A percentile compares a stretch with the other conserved stretches of the same genome.
Conservation (phyloP, 345 rosid genomes). For the Syzygium oleosum region DNA sequence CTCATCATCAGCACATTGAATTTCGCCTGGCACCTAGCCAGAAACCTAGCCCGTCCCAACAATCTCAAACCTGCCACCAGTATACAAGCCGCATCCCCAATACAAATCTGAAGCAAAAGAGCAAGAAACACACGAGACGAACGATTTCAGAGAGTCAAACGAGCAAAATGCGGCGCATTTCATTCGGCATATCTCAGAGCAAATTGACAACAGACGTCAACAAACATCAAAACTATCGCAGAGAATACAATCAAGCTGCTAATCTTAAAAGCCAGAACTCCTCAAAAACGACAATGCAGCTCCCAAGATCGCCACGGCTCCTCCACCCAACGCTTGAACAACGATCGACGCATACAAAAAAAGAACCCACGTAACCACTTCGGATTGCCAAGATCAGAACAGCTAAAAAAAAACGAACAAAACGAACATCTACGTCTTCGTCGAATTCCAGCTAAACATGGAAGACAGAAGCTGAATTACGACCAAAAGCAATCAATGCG, state of each 20-base stretch:
- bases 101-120: background rate
- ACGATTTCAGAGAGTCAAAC: background rate
- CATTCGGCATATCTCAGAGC: background rate
- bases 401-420: background rate
- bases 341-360: background rate
- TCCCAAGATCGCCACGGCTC: background rate
- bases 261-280: background rate
- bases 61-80: background rate
- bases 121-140: background rate
- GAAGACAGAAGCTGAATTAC: background rate
- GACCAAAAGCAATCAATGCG: background rate
- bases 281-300: slow-evolving; percentile 2
- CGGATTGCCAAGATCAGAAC: background rate
- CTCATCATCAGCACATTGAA: background rate
- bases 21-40: background rate
- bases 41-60: background rate
- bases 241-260: background rate
- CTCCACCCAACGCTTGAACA: background rate
- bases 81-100: background rate
- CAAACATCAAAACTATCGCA: background rate
- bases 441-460: background rate
- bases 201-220: background rate
- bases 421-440: background rate
- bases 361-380: background rate
- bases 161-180: background rate